Percentiles rank a stretch among this genome's conserved stretches.
phyloP scores from a whole-genome alignment of 345 rosid species.

The Eucalyptus marginata region DNA sequence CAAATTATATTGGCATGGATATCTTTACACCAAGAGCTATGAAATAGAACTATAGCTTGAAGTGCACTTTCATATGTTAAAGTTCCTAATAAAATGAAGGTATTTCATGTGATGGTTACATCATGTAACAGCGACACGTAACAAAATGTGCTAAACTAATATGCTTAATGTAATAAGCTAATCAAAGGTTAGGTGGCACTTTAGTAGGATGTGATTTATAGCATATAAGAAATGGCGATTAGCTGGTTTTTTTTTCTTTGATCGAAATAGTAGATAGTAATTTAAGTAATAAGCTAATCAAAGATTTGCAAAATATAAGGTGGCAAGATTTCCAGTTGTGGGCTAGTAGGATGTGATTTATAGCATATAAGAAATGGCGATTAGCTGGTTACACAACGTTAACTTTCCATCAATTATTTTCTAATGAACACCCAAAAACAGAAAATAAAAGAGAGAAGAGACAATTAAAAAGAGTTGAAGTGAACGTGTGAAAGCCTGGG shows the following conservation, averaged over 20 bases:
- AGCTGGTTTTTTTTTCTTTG: too few relatives aligned
- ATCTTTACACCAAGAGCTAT: neutral
- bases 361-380: neutral
- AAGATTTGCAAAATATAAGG: too few relatives aligned
- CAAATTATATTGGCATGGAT: neutral
- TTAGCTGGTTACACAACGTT: neutral
- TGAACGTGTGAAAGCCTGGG: neutral
- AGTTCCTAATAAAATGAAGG: neutral
- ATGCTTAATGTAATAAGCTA: neutral
- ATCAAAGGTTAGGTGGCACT: neutral
- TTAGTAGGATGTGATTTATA: neutral
- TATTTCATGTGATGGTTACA: neutral
- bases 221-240: neutral
- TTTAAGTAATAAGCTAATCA: too few relatives aligned
- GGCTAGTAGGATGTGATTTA: neutral
- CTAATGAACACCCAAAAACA: neutral
- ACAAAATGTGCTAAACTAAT: fast-evolving
- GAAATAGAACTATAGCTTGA: neutral
- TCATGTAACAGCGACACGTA: fast-evolving
- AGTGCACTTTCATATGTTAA: neutral
- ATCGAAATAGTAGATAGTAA: too few relatives aligned
- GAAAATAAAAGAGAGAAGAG: neutral
- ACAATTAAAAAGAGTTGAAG: neutral
- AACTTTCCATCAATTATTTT: neutral
- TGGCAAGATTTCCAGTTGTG: too few relatives aligned